phyloP scores from a whole-genome alignment of 495 filamentous ascomycete genomes.

The Bombardia bombarda region DNA sequence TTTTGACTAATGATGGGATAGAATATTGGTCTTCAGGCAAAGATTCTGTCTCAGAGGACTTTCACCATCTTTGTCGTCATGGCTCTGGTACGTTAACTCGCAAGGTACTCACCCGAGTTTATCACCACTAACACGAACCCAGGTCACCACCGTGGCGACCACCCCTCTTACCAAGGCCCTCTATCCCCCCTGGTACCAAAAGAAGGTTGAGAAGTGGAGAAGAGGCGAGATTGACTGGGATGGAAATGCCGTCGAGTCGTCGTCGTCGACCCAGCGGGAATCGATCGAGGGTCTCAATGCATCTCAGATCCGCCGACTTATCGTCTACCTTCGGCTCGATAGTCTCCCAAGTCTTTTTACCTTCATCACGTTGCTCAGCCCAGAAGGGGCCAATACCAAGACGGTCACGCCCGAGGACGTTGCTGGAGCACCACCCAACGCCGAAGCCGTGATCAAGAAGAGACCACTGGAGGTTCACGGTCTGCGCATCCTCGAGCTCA shows the following conservation, averaged over 20 bases:
- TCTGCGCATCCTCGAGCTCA: slow-evolving; percentile 77
- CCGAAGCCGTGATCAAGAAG: slow-evolving; percentile 20
- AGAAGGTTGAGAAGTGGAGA: slow-evolving; percentile 84
- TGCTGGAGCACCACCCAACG: slow-evolving; percentile 9
- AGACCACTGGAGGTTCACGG: slow-evolving; percentile 74
- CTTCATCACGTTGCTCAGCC: slow-evolving; percentile 69
- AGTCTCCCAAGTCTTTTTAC: slow-evolving; percentile 82
- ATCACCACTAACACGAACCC: background rate
- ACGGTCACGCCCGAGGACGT: slow-evolving; percentile 17
- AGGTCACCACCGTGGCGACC: slow-evolving; percentile 78
- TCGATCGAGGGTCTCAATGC: slow-evolving; percentile 37
- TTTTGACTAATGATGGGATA: slow-evolving; percentile 28
- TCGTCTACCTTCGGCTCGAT: slow-evolving; percentile 71
- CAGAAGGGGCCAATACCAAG: slow-evolving; percentile 24
- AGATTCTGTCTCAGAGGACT: slow-evolving; percentile 75
- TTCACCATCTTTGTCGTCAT: slow-evolving; percentile 99
- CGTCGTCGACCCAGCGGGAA: slow-evolving; percentile 29
- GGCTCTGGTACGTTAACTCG: slow-evolving; percentile 47
- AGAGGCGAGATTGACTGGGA: slow-evolving; percentile 94
- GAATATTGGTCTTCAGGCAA: slow-evolving; percentile 93
- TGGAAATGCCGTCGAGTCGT: slow-evolving; percentile 47
- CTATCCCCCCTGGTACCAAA: slow-evolving; percentile 86
- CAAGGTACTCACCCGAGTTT: background rate
- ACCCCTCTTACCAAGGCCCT: slow-evolving; percentile 71
- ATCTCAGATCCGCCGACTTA: slow-evolving; percentile 37